A percentile compares a stretch with the other conserved stretches of the same genome.
phyloP scores from a whole-genome alignment of 2,329 filamentous ascomycete species.

The Epichloe aotearoae region DNA sequence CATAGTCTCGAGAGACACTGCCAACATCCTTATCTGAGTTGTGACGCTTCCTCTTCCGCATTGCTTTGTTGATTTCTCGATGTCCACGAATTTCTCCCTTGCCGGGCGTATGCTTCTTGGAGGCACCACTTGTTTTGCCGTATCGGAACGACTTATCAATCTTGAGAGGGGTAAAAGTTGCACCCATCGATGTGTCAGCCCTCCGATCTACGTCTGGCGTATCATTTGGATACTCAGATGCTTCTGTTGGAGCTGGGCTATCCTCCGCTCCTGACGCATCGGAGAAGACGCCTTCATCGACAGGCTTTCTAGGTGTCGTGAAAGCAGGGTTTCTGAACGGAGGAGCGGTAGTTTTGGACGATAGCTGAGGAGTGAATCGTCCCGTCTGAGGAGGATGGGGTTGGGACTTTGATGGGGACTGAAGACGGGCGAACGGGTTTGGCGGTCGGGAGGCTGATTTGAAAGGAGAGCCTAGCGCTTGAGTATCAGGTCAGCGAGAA shows the following conservation, averaged over 20 bases:
- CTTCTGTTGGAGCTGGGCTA: constrained; percentile 46
- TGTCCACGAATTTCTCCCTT: constrained; percentile 50
- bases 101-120: constrained; percentile 36
- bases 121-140: constrained; percentile 24
- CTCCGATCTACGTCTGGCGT: constrained; percentile 38
- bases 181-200: constrained; percentile 27
- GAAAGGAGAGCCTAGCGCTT: constrained; percentile 26
- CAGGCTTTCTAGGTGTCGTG: constrained; percentile 46
- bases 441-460: constrained; percentile 18
- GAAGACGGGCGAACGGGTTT: constrained; percentile 23
- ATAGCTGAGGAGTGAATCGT: constrained; percentile 31
- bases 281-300: constrained; percentile 39
- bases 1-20: constrained; percentile 29
- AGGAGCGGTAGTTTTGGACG: constrained; percentile 30
- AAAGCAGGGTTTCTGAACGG: constrained; percentile 52
- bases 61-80: constrained; percentile 22
- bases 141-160: constrained; percentile 34
- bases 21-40: constrained; percentile 39
- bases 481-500: constrained; percentile 10
- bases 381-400: constrained; percentile 28
- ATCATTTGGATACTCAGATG: constrained; percentile 37
- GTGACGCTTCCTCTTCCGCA: constrained; percentile 41
- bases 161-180: constrained; percentile 32
- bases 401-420: constrained; percentile 28
- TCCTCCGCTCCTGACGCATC: constrained; percentile 46